Conservation (phyloP, 208 protist species). For the Trypanosoma cruzi region DNA sequence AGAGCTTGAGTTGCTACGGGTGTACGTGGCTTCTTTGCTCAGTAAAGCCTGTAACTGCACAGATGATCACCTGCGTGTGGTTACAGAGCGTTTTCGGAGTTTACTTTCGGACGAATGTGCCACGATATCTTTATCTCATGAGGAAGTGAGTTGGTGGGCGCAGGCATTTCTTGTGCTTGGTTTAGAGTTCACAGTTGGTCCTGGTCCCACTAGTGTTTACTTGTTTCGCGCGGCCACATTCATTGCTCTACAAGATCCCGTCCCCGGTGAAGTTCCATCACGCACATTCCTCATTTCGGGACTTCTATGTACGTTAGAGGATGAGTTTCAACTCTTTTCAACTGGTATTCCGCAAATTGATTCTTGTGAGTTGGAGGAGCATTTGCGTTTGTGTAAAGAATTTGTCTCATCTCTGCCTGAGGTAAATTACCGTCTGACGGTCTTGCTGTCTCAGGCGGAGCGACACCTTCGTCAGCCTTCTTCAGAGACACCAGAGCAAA, state of each 20-base stretch:
- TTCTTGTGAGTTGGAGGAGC: conserved; percentile 14
- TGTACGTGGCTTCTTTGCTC: conserved; percentile 26
- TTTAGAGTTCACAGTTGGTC: conserved; percentile 26
- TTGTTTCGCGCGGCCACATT: conserved; percentile 20
- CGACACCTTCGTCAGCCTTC: conserved; percentile 20
- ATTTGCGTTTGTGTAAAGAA: conserved; percentile 17
- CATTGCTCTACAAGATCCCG: conserved; percentile 16
- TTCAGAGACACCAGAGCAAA: not conserved
- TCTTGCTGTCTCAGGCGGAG: conserved; percentile 25
- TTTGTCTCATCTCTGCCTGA: not conserved
- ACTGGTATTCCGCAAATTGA: conserved; percentile 20
- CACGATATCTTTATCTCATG: conserved; percentile 12
- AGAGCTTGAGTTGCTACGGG: conserved; percentile 24
- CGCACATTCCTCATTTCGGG: conserved; percentile 1
- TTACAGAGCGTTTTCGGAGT: conserved; percentile 11
- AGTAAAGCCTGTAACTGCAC: conserved; percentile 11
- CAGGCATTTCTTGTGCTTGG: conserved; percentile 28
- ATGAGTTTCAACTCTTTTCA: conserved; percentile 32
- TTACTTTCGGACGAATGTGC: conserved; percentile 19
- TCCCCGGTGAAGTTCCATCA: not conserved
- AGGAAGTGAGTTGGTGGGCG: conserved; percentile 29
- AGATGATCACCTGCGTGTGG: conserved; percentile 17
- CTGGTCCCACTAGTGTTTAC: conserved; percentile 17
- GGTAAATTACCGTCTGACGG: conserved; percentile 11
- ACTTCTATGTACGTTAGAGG: conserved; percentile 28